phyloP scores from a whole-genome alignment of 2,329 filamentous ascomycete species.

The Fonsecaea monophora region DNA sequence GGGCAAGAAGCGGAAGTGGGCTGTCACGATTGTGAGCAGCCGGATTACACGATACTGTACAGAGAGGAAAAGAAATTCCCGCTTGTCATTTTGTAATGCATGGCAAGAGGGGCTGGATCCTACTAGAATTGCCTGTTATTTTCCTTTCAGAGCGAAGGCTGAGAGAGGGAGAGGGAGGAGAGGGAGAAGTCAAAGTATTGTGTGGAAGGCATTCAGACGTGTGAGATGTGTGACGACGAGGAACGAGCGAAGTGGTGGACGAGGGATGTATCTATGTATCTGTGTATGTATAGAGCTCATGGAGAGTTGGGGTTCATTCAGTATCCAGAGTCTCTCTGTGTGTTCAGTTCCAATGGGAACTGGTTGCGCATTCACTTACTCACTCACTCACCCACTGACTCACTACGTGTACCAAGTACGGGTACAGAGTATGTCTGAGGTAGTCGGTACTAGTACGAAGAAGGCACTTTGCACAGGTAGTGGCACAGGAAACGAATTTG shows the following conservation, averaged over 20 bases:
- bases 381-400: too few species aligned
- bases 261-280: not conserved
- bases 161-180: not conserved
- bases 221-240: not conserved
- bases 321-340: not conserved
- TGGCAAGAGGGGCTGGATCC: slow-evolving; percentile 13
- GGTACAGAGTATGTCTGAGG: too few species aligned
- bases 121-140: slow-evolving; percentile 1
- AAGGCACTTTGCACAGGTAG: too few species aligned
- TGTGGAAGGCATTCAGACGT: not conserved
- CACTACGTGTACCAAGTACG: too few species aligned
- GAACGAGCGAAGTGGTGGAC: not conserved
- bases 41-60: slow-evolving; percentile 9
- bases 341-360: not conserved
- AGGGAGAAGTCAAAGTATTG: not conserved
- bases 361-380: not conserved
- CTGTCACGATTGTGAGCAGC: not conserved
- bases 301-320: not conserved
- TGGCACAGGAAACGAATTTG: too few species aligned
- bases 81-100: slow-evolving; percentile 13
- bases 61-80: slow-evolving; percentile 13
- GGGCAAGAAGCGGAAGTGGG: not conserved
- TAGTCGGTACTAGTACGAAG: too few species aligned
- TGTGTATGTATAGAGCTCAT: not conserved
- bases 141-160: not conserved